These are phyloP conservation scores for Leptosphaerulina australis DNA, from an alignment of 2,329 filamentous ascomycete genomes.

Conservation along the genomic window DNA sequence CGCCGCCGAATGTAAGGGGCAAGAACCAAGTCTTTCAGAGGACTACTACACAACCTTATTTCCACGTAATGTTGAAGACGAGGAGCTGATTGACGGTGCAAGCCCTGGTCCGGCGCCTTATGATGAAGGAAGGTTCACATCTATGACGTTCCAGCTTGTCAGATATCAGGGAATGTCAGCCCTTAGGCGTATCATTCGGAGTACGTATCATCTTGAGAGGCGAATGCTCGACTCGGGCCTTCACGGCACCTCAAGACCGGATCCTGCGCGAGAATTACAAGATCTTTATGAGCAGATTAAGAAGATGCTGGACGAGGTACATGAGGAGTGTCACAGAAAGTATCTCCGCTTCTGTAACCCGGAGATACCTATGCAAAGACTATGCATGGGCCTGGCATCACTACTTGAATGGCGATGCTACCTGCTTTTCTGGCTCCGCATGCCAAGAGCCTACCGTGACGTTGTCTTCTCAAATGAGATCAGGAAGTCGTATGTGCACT, in stretches of 20 bases:
- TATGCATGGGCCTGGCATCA: slow-evolving; percentile 40
- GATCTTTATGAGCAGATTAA: slow-evolving; percentile 46
- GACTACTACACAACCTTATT: slow-evolving; percentile 48
- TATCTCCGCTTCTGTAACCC: slow-evolving; percentile 41
- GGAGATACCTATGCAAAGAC: slow-evolving; percentile 40
- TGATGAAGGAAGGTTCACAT: slow-evolving; percentile 42
- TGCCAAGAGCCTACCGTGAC: slow-evolving; percentile 47
- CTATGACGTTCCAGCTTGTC: slow-evolving; percentile 46
- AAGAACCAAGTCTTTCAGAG: slow-evolving; percentile 46
- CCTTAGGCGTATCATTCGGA: slow-evolving; percentile 45
- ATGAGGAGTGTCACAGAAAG: slow-evolving; percentile 42
- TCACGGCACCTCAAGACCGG: slow-evolving; percentile 41
- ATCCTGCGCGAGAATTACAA: slow-evolving; percentile 43
- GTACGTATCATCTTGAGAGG: slow-evolving; percentile 47
- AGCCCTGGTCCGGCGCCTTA: slow-evolving; percentile 40
- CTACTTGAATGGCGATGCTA: slow-evolving; percentile 48
- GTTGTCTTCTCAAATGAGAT: slow-evolving; percentile 45
- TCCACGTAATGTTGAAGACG: slow-evolving; percentile 48
- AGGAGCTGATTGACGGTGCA: slow-evolving; percentile 46
- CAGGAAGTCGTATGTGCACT: slow-evolving; percentile 41
- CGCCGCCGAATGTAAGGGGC: slow-evolving; percentile 48
- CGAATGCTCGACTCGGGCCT: slow-evolving; percentile 45
- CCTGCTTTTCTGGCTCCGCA: slow-evolving; percentile 48
- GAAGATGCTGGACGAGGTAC: slow-evolving; percentile 44
- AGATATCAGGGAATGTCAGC: slow-evolving; percentile 44